These are phyloP conservation scores for Pseudogymnoascus sp. DNA, from an alignment of 2,329 filamentous ascomycete genomes.

Conservation along the genomic window DNA sequence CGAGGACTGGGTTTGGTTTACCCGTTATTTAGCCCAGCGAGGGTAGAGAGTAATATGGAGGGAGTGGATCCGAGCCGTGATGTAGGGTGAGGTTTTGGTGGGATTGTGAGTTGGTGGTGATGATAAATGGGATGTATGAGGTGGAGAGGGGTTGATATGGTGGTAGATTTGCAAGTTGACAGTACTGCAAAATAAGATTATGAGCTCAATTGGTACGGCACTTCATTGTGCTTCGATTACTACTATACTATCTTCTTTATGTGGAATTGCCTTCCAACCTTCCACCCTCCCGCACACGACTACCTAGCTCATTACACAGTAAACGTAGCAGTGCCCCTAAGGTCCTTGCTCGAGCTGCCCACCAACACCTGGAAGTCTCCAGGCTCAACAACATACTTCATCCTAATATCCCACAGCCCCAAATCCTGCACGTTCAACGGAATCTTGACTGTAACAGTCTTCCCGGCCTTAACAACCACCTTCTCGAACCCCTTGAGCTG, in stretches of 20 bases:
- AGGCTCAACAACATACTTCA: slow-evolving; percentile 69
- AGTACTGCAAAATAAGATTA: background rate
- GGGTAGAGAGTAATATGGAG: background rate
- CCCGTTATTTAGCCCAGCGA: background rate
- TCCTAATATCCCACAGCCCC: slow-evolving; percentile 64
- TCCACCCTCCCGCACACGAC: background rate
- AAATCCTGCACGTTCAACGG: slow-evolving; percentile 58
- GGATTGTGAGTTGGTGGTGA: background rate
- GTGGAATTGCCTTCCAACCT: no score
- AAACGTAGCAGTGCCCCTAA: slow-evolving; percentile 51
- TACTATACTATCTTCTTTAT: background rate
- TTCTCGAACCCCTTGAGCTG: slow-evolving; percentile 69
- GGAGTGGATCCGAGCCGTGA: background rate
- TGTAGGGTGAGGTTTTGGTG: background rate
- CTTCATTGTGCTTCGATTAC: background rate
- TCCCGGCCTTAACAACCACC: slow-evolving; percentile 49
- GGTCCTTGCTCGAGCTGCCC: slow-evolving; percentile 53
- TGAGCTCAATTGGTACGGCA: background rate
- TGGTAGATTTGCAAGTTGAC: background rate
- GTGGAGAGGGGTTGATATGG: background rate
- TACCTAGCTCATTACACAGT: slow-evolving; percentile 35
- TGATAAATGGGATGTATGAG: background rate
- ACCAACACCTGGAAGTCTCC: slow-evolving; percentile 60
- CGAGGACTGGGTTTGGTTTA: background rate
- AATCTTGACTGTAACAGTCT: slow-evolving; percentile 49